Evolutionary conservation across 768 basidiomycete genomes (phyloP), one percentile per base, ranked within the genome.

Genomic region (Dictyophora rubrovolvata): DNA sequence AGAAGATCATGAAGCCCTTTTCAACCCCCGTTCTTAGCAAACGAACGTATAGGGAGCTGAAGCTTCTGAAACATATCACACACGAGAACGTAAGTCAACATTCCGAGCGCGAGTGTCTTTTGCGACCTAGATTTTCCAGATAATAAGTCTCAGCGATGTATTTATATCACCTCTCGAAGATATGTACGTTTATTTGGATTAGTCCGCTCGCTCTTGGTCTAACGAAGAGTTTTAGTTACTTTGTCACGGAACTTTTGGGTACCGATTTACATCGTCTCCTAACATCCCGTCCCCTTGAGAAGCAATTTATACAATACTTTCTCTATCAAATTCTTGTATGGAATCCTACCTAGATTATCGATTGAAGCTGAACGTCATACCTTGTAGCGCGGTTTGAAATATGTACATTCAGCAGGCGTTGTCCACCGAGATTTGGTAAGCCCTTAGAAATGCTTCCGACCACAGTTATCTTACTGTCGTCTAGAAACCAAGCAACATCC

Each of bases 1-100:
- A 99, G 83, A 98, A 98, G 84, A 99, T 98, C 78, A 98, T 98
- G 95, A 99, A 99, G 73, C 96, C 96, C 7, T 99, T 99, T 76
- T 90, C 88, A 70, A 97, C 96, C 6, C 94, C 96, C 18, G 96
- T 99, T n/a, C 79, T 99, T 66, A 87, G 86, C 72, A 98, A 98
- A 75, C 80, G 96, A 63, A 99, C 96, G 1, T 98, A 98, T 72
- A 83, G 96, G 62, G 96, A 99, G 74, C 81, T 99, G 67, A 99
- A 99, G 74, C 80, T 99, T 47, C 80, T 99, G 69, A 98, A 98
- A 75, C 95, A 99, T 72, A 90, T 99, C 66, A 89, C 95, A 68
- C 95, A 97, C 72, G 95, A 97, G 76, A 99, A 98, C 74, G 93
- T 91, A 56, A 63, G 87, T 73, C 54, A 37, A 21, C 52, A 14